Evolutionary conservation across 2,329 filamentous ascomycete species (phyloP).

Genomic region (Tolypocladium guangdongense): DNA sequence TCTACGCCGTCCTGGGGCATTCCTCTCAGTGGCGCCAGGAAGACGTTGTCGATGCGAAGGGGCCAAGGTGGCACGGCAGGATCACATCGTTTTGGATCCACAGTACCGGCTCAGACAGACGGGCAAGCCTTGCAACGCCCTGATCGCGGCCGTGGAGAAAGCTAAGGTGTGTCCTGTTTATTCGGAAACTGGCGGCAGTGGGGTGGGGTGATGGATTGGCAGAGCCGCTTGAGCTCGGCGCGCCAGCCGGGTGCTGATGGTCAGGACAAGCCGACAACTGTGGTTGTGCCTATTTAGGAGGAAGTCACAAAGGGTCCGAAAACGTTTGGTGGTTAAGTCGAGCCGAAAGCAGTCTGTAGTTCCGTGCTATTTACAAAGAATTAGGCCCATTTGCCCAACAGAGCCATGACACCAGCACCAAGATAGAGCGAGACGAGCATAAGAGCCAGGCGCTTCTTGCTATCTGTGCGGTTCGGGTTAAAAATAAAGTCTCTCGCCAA

Average conservation of each 20-base stretch:
- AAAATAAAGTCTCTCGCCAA: slow-evolving; percentile 62
- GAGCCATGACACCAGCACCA: slow-evolving; percentile 45
- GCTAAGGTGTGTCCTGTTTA: not conserved
- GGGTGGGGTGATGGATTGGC: not conserved
- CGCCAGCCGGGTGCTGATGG: not conserved
- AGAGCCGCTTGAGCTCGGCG: not conserved
- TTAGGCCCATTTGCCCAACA: not conserved
- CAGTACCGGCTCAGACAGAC: not conserved
- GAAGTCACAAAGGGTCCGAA: too few relatives aligned
- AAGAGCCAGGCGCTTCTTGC: slow-evolving; percentile 31
- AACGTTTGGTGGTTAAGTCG: not conserved
- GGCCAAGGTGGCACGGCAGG: not conserved
- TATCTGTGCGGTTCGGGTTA: slow-evolving; percentile 61
- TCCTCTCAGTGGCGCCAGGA: not conserved
- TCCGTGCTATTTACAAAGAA: not conserved
- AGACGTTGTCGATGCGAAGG: not conserved
- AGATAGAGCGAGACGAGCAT: slow-evolving; percentile 51
- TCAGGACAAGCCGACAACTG: not conserved
- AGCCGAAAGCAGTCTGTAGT: not conserved
- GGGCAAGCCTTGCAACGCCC: not conserved
- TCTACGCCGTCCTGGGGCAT: not conserved
- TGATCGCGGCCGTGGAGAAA: not conserved
- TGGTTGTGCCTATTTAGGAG: too few relatives aligned
- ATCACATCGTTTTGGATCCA: not conserved
- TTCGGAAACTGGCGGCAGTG: not conserved